Evolutionary conservation across 2,329 filamentous ascomycete species (phyloP).

Genomic region (Fonsecaea nubica): DNA sequence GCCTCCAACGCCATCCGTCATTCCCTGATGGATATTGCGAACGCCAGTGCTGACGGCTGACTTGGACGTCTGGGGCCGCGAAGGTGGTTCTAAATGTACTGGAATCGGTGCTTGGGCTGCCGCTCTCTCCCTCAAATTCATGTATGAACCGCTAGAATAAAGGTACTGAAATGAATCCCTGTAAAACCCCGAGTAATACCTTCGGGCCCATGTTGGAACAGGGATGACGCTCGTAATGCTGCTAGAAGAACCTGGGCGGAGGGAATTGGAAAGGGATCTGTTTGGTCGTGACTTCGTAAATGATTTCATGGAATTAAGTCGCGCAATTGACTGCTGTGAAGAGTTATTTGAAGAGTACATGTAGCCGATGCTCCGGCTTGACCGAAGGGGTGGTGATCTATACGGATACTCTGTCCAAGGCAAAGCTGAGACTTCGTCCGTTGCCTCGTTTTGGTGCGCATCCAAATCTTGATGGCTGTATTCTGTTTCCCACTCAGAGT

Average conservation of each 20-base stretch:
- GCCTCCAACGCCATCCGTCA: constrained; percentile 27
- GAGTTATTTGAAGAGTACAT: constrained; percentile 29
- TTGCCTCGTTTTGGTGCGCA: constrained; percentile 35
- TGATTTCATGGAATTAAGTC: constrained; percentile 39
- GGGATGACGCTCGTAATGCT: constrained; percentile 51
- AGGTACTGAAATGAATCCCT: constrained; percentile 38
- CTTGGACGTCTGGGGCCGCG: constrained; percentile 40
- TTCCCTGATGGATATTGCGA: constrained; percentile 28
- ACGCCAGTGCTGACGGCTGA: constrained; percentile 25
- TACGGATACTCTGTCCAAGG: constrained; percentile 34
- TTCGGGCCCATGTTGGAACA: constrained; percentile 57
- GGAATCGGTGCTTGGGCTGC: constrained; percentile 18
- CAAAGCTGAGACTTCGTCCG: constrained; percentile 40
- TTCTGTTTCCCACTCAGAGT: constrained; percentile 4
- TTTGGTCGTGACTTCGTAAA: constrained; percentile 42
- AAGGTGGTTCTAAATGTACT: constrained; percentile 26
- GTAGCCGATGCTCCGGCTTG: constrained; percentile 30
- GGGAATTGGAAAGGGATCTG: constrained; percentile 42
- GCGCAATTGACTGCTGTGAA: constrained; percentile 24
- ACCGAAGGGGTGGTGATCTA: constrained; percentile 34
- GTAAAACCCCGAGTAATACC: constrained; percentile 65
- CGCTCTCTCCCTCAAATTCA: constrained; percentile 29
- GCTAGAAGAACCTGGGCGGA: constrained; percentile 49
- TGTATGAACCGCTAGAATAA: constrained; percentile 31
- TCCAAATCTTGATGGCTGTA: constrained; percentile 8